These are phyloP conservation scores for Vitis hybrid DNA, from an alignment of 177 flowering plant species.

Conservation along the genomic window DNA sequence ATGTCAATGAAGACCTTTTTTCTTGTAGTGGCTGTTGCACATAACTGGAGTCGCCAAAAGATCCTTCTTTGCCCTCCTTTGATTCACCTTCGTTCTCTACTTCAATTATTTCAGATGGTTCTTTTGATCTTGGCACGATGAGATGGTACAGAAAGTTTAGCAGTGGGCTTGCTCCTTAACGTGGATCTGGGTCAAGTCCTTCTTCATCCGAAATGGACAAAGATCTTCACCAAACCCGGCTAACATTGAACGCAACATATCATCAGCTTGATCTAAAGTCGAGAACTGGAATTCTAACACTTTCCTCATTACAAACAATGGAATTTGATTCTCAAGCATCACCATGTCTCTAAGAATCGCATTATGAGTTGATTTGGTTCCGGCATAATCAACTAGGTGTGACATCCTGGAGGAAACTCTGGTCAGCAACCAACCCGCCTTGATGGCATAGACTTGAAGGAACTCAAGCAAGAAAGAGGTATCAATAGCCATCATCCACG, in stretches of 20 bases:
- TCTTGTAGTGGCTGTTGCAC: too few species aligned
- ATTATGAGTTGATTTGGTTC: slow-evolving; percentile 30
- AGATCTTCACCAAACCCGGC: slow-evolving; percentile 29
- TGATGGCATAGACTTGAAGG: slow-evolving; percentile 22
- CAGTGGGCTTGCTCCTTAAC: slow-evolving; percentile 24
- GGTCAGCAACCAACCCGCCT: slow-evolving; percentile 12
- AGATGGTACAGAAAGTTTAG: slow-evolving; percentile 32
- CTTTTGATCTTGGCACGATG: slow-evolving; percentile 23
- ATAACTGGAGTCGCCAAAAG: not conserved
- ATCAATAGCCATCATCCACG: slow-evolving; percentile 60
- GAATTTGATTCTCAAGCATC: slow-evolving; percentile 58
- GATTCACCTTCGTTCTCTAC: slow-evolving; percentile 6
- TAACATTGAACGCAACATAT: slow-evolving; percentile 26
- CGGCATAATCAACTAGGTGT: slow-evolving; percentile 24
- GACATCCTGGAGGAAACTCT: slow-evolving; percentile 28
- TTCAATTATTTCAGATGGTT: slow-evolving; percentile 9
- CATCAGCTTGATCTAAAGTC: slow-evolving; percentile 25
- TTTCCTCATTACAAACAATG: slow-evolving; percentile 34
- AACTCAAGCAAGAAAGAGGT: slow-evolving; percentile 52
- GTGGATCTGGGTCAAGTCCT: not conserved
- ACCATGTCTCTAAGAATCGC: slow-evolving; percentile 38
- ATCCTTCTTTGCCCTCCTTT: not conserved
- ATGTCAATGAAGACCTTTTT: too few species aligned
- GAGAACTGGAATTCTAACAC: slow-evolving; percentile 23
- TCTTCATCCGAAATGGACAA: slow-evolving; percentile 31